phyloP scores from a whole-genome alignment of 768 basidiomycete species.

The Rhizopogon roseolus region DNA sequence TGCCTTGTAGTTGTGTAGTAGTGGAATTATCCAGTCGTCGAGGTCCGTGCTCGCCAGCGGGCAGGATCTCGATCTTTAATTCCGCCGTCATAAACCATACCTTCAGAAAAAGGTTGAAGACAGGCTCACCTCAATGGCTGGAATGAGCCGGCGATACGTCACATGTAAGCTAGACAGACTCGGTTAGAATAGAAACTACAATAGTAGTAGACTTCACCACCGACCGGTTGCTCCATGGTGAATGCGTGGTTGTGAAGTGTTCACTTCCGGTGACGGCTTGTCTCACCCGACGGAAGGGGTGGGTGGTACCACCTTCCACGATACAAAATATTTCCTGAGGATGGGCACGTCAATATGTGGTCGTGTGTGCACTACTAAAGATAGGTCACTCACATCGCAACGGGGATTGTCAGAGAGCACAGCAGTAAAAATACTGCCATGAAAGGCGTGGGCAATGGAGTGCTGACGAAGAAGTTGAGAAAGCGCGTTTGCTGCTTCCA shows the following conservation, averaged over 20 bases:
- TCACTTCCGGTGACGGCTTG: slow-evolving; percentile 65
- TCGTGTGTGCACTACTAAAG: neutral
- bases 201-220: slow-evolving; percentile 31
- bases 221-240: slow-evolving; percentile 88
- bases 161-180: slow-evolving; percentile 54
- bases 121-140: slow-evolving; percentile 62
- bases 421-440: slow-evolving; percentile 71
- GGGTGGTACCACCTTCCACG: slow-evolving; percentile 67
- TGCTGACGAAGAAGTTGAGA: slow-evolving; percentile 54
- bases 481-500: slow-evolving; percentile 75
- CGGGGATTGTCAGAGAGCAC: slow-evolving; percentile 61
- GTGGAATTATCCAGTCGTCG: slow-evolving; percentile 65
- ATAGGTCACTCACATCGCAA: slow-evolving; percentile 49
- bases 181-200: slow-evolving; percentile 7
- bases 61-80: slow-evolving; percentile 72
- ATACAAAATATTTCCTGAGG: slow-evolving; percentile 79
- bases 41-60: slow-evolving; percentile 78
- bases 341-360: slow-evolving; percentile 6
- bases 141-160: slow-evolving; percentile 72
- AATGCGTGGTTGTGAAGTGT: slow-evolving; percentile 62
- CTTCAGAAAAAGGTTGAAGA: neutral
- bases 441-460: slow-evolving; percentile 74
- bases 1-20: slow-evolving; percentile 59
- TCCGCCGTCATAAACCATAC: neutral
- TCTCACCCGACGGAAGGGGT: slow-evolving; percentile 78